Conservation (phyloP, 2,329 filamentous ascomycete genomes). For the Cylindrodendrum hubeiense region DNA sequence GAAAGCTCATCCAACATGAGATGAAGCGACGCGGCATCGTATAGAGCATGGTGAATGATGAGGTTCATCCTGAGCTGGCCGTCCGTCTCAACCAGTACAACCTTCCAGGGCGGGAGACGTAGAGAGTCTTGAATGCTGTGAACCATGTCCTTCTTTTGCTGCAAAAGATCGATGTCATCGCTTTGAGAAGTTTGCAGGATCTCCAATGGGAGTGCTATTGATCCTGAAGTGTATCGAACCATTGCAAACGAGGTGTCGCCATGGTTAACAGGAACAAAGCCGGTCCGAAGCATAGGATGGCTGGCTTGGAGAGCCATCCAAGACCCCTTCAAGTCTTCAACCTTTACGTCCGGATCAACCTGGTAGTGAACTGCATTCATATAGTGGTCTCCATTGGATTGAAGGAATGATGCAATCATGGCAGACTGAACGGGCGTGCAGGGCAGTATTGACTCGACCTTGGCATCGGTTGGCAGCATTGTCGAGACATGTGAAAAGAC, state of each 20-base stretch:
- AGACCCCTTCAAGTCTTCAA: conserved; percentile 61
- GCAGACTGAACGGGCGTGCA: conserved; percentile 85
- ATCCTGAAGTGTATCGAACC: conserved; percentile 66
- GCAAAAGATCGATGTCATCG: conserved; percentile 44
- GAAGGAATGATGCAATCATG: conserved; percentile 81
- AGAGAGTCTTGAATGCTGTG: conserved; percentile 56
- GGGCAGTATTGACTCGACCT: conserved; percentile 73
- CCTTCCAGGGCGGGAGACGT: conserved; percentile 72
- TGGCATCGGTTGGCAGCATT: conserved; percentile 29
- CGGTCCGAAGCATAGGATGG: conserved; percentile 82
- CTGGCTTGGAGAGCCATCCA: conserved; percentile 67
- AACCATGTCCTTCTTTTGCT: conserved; percentile 54
- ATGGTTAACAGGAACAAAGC: conserved; percentile 75
- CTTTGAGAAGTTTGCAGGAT: not conserved
- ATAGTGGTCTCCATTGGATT: conserved; percentile 76
- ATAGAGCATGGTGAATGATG: conserved; percentile 82
- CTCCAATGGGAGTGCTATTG: conserved; percentile 29
- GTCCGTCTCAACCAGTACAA: conserved; percentile 59
- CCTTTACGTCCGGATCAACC: conserved; percentile 56
- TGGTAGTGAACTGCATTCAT: conserved; percentile 77
- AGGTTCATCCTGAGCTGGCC: conserved; percentile 54
- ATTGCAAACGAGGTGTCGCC: conserved; percentile 77
- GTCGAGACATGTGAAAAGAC: conserved; percentile 46
- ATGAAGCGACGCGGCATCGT: conserved; percentile 83
- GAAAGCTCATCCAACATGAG: conserved; percentile 72